A percentile compares a stretch with the other conserved stretches of the same genome.
Evolutionary conservation across 129 eudicot genomes (phyloP).

Genomic region (Lactuca sativa): DNA sequence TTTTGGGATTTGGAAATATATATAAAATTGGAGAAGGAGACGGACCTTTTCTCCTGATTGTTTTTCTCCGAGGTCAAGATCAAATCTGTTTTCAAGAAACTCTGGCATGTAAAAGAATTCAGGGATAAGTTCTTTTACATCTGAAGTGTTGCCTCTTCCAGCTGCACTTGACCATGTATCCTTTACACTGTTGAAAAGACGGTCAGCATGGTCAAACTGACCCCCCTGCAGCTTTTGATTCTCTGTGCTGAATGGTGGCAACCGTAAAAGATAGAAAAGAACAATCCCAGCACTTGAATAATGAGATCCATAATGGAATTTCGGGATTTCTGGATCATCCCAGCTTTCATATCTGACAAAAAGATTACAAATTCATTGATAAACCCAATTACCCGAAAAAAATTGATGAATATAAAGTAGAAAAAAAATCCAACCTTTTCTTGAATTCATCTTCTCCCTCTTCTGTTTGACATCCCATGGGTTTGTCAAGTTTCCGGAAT

Average conservation of each 20-base stretch:
- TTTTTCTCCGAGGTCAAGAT: constrained; percentile 95
- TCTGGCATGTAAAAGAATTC: constrained; percentile 98
- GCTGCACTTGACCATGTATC: constrained; percentile 98
- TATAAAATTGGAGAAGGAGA: neutral
- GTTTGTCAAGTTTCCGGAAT: constrained; percentile 86
- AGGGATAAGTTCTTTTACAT: constrained; percentile 94
- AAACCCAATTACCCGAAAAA: neutral
- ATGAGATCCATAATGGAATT: constrained; percentile 97
- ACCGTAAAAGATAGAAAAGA: constrained; percentile 89
- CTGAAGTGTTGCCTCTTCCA: constrained; percentile 97
- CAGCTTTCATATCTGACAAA: constrained; percentile 86
- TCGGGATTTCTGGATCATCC: constrained; percentile 99
- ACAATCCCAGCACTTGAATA: constrained; percentile 99
- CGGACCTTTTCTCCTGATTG: constrained; percentile 97
- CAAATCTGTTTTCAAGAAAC: constrained; percentile 80
- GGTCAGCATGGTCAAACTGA: constrained; percentile 99
- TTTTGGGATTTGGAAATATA: neutral
- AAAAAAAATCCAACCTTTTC: constrained; percentile 62
- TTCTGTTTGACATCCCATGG: constrained; percentile 95
- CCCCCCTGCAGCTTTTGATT: constrained; percentile 98
- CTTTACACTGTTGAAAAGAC: constrained; percentile 83
- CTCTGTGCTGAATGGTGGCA: constrained; percentile 93
- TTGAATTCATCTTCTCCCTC: constrained; percentile 95
- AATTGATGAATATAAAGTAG: neutral
- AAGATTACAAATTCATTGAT: neutral